phyloP scores from a whole-genome alignment of 768 basidiomycete species.

The Lactifluus hygrophoroides region DNA sequence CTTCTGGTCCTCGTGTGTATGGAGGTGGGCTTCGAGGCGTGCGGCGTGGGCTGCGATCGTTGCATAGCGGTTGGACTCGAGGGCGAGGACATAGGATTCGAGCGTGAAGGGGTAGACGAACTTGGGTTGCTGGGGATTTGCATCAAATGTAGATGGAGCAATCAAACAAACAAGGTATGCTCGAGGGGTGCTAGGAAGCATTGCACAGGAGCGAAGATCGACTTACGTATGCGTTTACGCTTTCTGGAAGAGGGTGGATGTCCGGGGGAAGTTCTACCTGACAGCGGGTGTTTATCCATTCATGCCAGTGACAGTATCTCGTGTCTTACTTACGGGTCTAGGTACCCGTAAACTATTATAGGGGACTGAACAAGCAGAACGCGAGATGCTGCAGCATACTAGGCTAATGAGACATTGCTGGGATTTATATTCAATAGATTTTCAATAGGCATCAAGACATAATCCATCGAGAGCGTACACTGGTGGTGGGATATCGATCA shows the following conservation, averaged over 20 bases:
- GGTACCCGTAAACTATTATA: conserved; percentile 82
- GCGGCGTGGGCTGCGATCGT: conserved; percentile 58
- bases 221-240: conserved; percentile 79
- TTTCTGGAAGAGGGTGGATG: conserved; percentile 90
- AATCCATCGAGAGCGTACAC: not conserved
- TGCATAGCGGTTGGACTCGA: conserved; percentile 63
- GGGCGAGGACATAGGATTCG: conserved; percentile 72
- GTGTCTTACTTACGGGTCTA: conserved; percentile 44
- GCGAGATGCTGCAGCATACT: conserved; percentile 60
- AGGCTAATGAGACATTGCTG: conserved; percentile 56
- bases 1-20: conserved; percentile 68
- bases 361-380: conserved; percentile 92
- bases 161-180: not conserved
- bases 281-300: not conserved
- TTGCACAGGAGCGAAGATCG: not conserved
- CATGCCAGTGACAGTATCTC: not conserved
- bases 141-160: not conserved
- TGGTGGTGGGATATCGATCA: conserved; percentile 8
- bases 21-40: conserved; percentile 64
- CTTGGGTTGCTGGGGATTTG: conserved; percentile 38
- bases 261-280: conserved; percentile 84
- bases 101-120: conserved; percentile 96
- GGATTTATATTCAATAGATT: too few relatives aligned
- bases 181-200: not conserved
- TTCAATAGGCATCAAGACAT: not conserved